Base-by-base conservation (phyloP, 1,139 yeast species). In the Hyphopichia wangnamkhiaoensis region DNA sequence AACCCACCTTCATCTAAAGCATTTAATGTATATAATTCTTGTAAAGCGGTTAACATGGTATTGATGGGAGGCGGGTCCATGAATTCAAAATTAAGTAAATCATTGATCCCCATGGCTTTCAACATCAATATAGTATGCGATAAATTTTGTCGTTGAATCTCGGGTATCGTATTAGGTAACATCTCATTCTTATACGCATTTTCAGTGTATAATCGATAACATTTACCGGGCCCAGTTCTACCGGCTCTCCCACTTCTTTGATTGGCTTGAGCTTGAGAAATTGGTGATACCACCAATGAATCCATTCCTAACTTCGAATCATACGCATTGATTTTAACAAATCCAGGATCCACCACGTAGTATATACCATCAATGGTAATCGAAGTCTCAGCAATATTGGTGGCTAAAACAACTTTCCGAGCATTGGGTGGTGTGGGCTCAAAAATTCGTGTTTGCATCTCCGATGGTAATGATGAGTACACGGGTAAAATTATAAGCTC, bases 91-190 rank as follows among this genome's bases (percentile, higher is more conserved):
- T 77, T 71, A 27, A 88, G 50, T 35, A 91, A 62, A 58, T 91
- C 94, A 42, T 86, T 77, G 38, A 93, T 88, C 0, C 98, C 98
- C 94, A 93, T 90, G 1, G 97, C 96, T 57, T 93, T 93, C 44
- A 93, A 71, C 87, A 91, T 82, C 49, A 93, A 68, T 35, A 91
- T 83, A 0, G 97, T 90, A 54, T 85, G 79, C 3, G 96, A 79
- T 44, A 93, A 64, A 57, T 94, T 93, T 55, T 87, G 95, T 44
- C 99, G 71, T 60, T 90, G 96, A 40, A 93, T 93, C 56, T 93
- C 98, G 0, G 99, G 98, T 3, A 87, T 74, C 0, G 96, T 79
- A 46, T 83, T 85, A 2, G 93, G 82, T 15, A 82, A 63, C 96
- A 93, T 89, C 56, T 94, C 98, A 38, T 67, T 71, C 33, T 77